Evolutionary conservation across 2,329 filamentous ascomycete species (phyloP).

Genomic region (Aschersonia sp.): DNA sequence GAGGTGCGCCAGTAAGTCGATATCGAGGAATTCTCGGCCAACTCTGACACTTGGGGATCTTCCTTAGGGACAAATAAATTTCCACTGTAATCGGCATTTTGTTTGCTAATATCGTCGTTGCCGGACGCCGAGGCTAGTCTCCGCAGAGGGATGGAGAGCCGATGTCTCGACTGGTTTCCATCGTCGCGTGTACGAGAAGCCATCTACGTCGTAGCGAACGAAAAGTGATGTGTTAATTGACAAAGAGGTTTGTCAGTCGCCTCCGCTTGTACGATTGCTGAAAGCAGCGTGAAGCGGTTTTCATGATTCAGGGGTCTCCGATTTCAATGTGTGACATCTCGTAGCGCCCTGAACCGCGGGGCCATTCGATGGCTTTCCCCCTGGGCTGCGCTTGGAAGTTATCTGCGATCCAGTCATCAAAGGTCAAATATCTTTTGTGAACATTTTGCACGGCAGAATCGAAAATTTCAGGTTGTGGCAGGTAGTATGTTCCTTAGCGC

Average conservation of each 20-base stretch:
- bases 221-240: neutral
- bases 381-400: too few relatives aligned
- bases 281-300: too few relatives aligned
- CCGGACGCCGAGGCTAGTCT: neutral
- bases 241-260: neutral
- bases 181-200: neutral
- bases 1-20: slow-evolving; percentile 39
- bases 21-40: slow-evolving; percentile 21
- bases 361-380: too few relatives aligned
- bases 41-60: slow-evolving; percentile 1
- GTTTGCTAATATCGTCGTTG: neutral
- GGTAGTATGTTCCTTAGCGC: too few relatives aligned
- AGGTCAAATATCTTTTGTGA: too few relatives aligned
- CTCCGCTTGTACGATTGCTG: too few relatives aligned
- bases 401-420: too few relatives aligned
- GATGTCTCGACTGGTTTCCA: neutral
- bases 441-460: too few relatives aligned
- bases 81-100: neutral
- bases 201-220: neutral
- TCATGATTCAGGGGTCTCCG: too few relatives aligned
- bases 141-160: neutral
- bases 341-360: too few relatives aligned
- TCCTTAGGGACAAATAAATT: neutral
- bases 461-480: too few relatives aligned
- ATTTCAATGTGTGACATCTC: too few relatives aligned